Base-by-base conservation (phyloP, 345 rosid species). In the Eucalyptus pauciflora region DNA sequence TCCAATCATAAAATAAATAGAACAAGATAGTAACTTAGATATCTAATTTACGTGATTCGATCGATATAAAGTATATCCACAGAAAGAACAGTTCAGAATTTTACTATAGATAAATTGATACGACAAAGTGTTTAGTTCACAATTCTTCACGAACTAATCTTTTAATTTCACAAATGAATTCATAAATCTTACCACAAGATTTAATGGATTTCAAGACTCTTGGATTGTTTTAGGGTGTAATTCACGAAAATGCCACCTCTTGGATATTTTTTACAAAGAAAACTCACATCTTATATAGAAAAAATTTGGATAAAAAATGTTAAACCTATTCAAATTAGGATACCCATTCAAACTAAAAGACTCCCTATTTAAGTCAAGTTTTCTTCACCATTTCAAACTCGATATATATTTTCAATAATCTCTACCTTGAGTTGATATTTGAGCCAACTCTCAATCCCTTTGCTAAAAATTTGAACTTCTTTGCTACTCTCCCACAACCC, bases 41-140 rank as follows among this genome's bases (percentile, higher is more conserved):
- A 71, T 4, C 0, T 16, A 10, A 31, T 15, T 71, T 33, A 71
- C 5, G 7, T 8, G 4, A 3, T 17, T 71, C 7, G 1, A 7
- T 71, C 45, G 0, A 5, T 33, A 2, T 33, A 20, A 33, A 17
- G 2, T 18, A 33, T 4, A 9, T 71, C 7, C 7, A 71, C 0
- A 0, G 10, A 10, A 71, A 71, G 45, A 5, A 25, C 2, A 9
- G 4, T 41, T 69, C 7, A 8, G 2, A 18, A 69, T 69, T 16
- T 4, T 9, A 69, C 10, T 33, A 5, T 69, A 51, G 22, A 51
- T 51, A 22, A 51, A 51, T 51, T 51, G 56, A 17, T 8, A 16
- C 6, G 3, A 15, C 0, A 9, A 11, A 51, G 56, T 54, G 12
- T 54, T 54, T 54, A 54, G 60, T 54, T 20, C 60, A 51, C 60